phyloP scores from a whole-genome alignment of 179 eudicot species.

The Spergularia azorica region DNA sequence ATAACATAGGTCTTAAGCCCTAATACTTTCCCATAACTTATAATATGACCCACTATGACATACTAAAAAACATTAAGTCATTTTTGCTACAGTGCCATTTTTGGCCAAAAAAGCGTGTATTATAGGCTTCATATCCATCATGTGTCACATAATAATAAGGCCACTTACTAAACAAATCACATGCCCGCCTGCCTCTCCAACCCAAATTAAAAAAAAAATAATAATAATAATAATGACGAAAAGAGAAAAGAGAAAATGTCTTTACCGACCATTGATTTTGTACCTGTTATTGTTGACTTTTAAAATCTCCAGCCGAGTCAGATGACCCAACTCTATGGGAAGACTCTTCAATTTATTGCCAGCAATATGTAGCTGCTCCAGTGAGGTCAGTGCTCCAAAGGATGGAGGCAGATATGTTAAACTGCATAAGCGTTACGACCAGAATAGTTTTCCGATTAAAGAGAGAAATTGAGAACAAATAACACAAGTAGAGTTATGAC shows the following conservation, averaged over 20 bases:
- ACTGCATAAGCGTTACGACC: conserved; percentile 46
- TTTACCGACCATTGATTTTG: not conserved
- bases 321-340: conserved; percentile 68
- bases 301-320: conserved; percentile 60
- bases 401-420: conserved; percentile 65
- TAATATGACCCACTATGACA: too few species aligned
- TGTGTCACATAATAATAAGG: too few species aligned
- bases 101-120: too few species aligned
- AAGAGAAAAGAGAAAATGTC: not conserved
- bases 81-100: too few species aligned
- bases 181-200: too few species aligned
- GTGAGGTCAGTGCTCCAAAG: conserved; percentile 65
- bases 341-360: conserved; percentile 60
- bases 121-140: too few species aligned
- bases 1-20: too few species aligned
- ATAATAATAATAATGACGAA: too few species aligned
- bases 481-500: not conserved
- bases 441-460: not conserved
- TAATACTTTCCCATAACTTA: too few species aligned
- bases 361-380: conserved; percentile 61
- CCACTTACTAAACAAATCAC: too few species aligned
- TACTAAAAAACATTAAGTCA: too few species aligned
- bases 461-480: not conserved
- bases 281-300: conserved; percentile 79
- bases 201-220: too few species aligned